phyloP scores from a whole-genome alignment of 495 filamentous ascomycete species.

The Durotheca rogersii region DNA sequence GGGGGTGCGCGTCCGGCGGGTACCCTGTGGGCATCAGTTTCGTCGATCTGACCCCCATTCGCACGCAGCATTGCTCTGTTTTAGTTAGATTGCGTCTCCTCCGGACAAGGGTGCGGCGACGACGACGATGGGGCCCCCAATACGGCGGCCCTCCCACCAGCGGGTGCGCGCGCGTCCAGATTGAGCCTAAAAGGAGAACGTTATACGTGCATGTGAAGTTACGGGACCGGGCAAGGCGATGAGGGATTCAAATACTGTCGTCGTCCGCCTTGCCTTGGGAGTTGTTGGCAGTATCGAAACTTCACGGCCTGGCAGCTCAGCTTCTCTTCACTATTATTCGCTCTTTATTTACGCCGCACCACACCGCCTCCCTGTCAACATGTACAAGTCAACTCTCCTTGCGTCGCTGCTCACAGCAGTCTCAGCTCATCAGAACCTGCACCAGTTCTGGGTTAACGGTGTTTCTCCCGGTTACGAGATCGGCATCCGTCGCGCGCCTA shows the following conservation, averaged over 20 bases:
- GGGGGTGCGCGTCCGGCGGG: no score
- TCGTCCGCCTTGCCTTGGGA: no score
- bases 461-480: slow-evolving; percentile 40
- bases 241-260: not conserved
- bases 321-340: not conserved
- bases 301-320: not conserved
- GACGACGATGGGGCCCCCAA: not conserved
- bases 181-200: slow-evolving; percentile 20
- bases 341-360: no score
- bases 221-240: not conserved
- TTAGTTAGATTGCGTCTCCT: no score
- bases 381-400: slow-evolving; percentile 16
- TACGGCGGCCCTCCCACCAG: slow-evolving; percentile 11
- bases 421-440: slow-evolving; percentile 42
- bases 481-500: slow-evolving; percentile 41
- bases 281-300: no score
- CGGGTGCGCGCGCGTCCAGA: slow-evolving; percentile 1
- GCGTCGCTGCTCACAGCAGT: slow-evolving; percentile 24
- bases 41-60: no score
- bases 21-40: no score
- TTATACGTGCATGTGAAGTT: not conserved
- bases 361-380: no score
- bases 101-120: no score
- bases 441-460: slow-evolving; percentile 44
- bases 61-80: no score